Evolutionary conservation across 2,329 filamentous ascomycete species (phyloP).

Genomic region (Beauveria varroae): DNA sequence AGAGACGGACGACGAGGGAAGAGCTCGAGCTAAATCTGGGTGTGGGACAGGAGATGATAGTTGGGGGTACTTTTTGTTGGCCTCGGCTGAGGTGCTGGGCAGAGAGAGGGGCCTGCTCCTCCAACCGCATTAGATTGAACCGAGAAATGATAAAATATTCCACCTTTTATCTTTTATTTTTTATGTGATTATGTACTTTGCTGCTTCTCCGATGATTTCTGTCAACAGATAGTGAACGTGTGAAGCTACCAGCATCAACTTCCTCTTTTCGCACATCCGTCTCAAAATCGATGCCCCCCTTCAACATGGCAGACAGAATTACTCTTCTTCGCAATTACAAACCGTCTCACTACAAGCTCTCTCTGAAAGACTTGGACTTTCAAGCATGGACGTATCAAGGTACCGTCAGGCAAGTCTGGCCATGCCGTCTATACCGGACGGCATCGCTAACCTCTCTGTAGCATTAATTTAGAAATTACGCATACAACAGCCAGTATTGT

Average conservation of each 20-base stretch:
- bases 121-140: too few relatives aligned
- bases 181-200: too few relatives aligned
- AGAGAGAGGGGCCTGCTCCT: too few relatives aligned
- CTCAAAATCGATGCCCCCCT: neutral
- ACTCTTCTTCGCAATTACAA: neutral
- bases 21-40: neutral
- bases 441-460: neutral
- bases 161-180: too few relatives aligned
- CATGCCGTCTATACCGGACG: neutral
- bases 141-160: too few relatives aligned
- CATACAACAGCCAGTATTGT: neutral
- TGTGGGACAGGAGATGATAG: neutral
- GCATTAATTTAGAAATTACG: conserved; percentile 3
- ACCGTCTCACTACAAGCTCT: conserved; percentile 6
- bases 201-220: too few relatives aligned
- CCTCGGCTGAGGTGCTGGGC: neutral
- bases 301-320: neutral
- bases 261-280: neutral
- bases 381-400: conserved; percentile 7
- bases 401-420: conserved; percentile 4
- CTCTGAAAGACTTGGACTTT: conserved; percentile 7
- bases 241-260: neutral
- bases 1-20: neutral
- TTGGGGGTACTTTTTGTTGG: neutral
- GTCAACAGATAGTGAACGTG: too few relatives aligned